These are phyloP conservation scores for Hypericum perforatum DNA, from an alignment of 345 rosid species.

Conservation along the genomic window DNA sequence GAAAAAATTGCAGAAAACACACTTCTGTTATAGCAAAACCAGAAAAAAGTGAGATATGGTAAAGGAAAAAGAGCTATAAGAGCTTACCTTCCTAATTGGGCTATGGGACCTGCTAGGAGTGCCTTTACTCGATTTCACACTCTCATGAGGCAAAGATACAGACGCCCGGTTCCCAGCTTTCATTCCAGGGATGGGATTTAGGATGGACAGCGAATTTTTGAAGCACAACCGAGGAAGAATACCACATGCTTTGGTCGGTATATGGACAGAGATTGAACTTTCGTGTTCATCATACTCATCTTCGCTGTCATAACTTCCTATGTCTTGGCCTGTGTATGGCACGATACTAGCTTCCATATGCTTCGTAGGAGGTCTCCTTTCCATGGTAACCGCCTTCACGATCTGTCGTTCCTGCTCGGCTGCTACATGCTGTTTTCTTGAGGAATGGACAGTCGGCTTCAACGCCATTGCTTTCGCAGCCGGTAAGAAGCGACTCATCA, in stretches of 20 bases:
- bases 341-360: slow-evolving; percentile 20
- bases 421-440: slow-evolving; percentile 39
- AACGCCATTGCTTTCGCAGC: slow-evolving; percentile 95
- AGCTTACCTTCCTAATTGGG: slow-evolving; percentile 43
- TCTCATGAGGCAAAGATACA: slow-evolving; percentile 22
- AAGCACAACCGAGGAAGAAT: slow-evolving; percentile 61
- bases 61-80: not conserved
- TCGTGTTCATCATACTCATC: slow-evolving; percentile 32
- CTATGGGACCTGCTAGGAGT: slow-evolving; percentile 29
- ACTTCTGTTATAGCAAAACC: not conserved
- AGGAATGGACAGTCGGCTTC: slow-evolving; percentile 53
- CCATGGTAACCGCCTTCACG: slow-evolving; percentile 23
- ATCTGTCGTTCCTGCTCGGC: slow-evolving; percentile 42
- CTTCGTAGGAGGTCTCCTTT: slow-evolving; percentile 21
- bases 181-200: slow-evolving; percentile 53
- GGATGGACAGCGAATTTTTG: slow-evolving; percentile 42
- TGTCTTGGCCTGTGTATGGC: slow-evolving; percentile 26
- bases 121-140: slow-evolving; percentile 34
- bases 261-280: slow-evolving; percentile 15
- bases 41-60: not conserved
- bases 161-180: slow-evolving; percentile 36
- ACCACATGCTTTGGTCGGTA: slow-evolving; percentile 63
- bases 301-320: slow-evolving; percentile 35
- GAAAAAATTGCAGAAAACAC: slow-evolving; percentile 16
- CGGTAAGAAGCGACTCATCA: slow-evolving; percentile 88